These are phyloP conservation scores for Nicotiana tabacum DNA, from an alignment of 257 asterid species.

Conservation along the genomic window DNA sequence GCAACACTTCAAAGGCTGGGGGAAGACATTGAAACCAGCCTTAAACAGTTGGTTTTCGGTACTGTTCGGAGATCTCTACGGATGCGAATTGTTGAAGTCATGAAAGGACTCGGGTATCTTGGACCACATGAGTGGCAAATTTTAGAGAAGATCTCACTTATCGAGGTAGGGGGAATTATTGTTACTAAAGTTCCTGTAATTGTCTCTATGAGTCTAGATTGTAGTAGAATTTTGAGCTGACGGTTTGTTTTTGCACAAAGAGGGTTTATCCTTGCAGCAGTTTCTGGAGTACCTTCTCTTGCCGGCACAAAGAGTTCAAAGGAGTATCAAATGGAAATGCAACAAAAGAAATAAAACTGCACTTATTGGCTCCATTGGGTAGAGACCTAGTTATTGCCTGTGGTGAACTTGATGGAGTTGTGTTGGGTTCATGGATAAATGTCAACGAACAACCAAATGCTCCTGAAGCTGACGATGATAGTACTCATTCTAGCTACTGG, in stretches of 20 bases:
- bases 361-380: constrained; percentile 50
- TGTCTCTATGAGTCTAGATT: constrained; percentile 14
- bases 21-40: constrained; percentile 77
- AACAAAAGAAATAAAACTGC: constrained; percentile 39
- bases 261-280: constrained; percentile 96
- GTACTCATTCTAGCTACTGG: constrained; percentile 81
- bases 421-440: constrained; percentile 80
- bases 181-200: constrained; percentile 19
- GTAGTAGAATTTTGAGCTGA: constrained; percentile 41
- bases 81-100: constrained; percentile 64
- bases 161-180: constrained; percentile 64
- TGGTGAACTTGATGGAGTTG: constrained; percentile 95
- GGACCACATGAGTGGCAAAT: constrained; percentile 71
- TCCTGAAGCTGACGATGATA: constrained; percentile 70
- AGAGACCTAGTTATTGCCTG: constrained; percentile 47
- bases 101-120: constrained; percentile 64
- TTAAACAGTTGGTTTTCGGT: constrained; percentile 78
- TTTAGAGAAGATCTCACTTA: constrained; percentile 68
- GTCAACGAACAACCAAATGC: constrained; percentile 44
- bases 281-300: constrained; percentile 57
- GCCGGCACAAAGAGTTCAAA: constrained; percentile 46
- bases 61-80: constrained; percentile 89
- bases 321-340: constrained; percentile 37
- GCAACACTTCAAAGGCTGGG: constrained; percentile 94
- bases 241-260: constrained; percentile 47